phyloP scores from a whole-genome alignment of 768 basidiomycete genomes.

The Nidularia sp. region DNA sequence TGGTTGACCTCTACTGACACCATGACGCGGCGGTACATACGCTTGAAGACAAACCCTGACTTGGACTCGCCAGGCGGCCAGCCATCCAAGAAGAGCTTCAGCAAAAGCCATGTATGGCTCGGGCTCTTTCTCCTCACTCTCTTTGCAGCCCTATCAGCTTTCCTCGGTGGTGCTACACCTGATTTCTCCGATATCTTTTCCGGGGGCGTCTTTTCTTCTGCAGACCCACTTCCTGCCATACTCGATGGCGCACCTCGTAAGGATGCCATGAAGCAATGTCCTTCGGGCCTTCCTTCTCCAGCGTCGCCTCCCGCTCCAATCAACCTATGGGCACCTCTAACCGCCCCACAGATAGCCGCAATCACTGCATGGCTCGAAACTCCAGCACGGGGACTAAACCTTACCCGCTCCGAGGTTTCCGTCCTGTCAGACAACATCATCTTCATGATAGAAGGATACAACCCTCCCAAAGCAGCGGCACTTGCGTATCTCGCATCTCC shows the following conservation, averaged over 20 bases:
- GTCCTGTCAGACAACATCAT: slow-evolving; percentile 43
- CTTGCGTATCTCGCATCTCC: slow-evolving; percentile 40
- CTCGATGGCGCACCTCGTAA: background rate
- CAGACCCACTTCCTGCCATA: background rate
- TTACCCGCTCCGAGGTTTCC: slow-evolving; percentile 27
- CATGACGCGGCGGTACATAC: too few species aligned
- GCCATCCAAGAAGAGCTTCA: too few species aligned
- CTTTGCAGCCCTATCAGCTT: too few species aligned
- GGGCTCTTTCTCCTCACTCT: too few species aligned
- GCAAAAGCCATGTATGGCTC: too few species aligned
- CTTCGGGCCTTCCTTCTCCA: slow-evolving; percentile 18
- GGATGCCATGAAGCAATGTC: slow-evolving; percentile 25
- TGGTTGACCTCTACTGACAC: too few species aligned
- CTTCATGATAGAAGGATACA: slow-evolving; percentile 44
- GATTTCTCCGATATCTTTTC: slow-evolving; percentile 6
- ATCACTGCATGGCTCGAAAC: slow-evolving; percentile 43
- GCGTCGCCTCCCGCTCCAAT: slow-evolving; percentile 35
- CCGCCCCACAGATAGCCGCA: slow-evolving; percentile 34
- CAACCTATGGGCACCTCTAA: slow-evolving; percentile 53
- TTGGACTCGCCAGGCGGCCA: too few species aligned
- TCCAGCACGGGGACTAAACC: slow-evolving; percentile 39
- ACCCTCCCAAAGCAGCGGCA: slow-evolving; percentile 43
- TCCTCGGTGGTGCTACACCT: too few species aligned
- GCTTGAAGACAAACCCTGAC: too few species aligned
- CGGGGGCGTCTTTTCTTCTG: slow-evolving; percentile 1